Base-by-base conservation (phyloP, 805 yeast species). In the Schwanniomyces sp. region DNA sequence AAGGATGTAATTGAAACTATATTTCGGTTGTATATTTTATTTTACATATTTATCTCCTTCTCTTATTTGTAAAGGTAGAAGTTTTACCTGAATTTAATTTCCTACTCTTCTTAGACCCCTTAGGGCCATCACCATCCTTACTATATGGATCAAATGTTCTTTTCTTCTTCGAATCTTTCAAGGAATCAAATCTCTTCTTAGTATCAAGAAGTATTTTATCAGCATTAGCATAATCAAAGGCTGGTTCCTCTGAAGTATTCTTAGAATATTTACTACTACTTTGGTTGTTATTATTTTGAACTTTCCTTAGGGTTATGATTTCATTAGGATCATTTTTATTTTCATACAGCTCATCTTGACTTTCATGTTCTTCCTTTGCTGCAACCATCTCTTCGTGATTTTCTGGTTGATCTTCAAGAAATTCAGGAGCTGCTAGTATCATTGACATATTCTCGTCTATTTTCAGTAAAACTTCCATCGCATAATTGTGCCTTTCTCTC, bases 141-240 rank as follows among this genome's bases (percentile, higher is more conserved):
- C 75, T 62, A 52, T 82, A 85, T 4, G 91, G 90, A 64, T 85
- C 85, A 52, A 80, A 85, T 7, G 76, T 58, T 45, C 69, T 65
- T 55, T 76, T 75, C 59, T 75, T 76, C 14, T 54, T 51, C 37
- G 52, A 62, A 43, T 51, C 55, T 10, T 56, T 47, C 29, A 58
- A 14, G 45, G 47, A n/a, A 53, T 52, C 36, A 16, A 53, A 39
- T 39, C 52, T 29, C 38, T 27, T 47, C 29, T 34, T 41, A 25
- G 50, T 50, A 24, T 58, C 58, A 9, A 59, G 59, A 49, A 80
- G 59, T 11, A 80, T 65, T 47, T 72, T 77, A 27, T 73, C 72
- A 12, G 76, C 72, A 29, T 61, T 70, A 0, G 63, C 54, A 51
- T 79, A 81, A 55, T 82, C 83, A 41, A 81, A 57, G 6, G 63